Evolutionary conservation across 306 rosid genomes (phyloP), one percentile per base, ranked within the genome.

Genomic region (Lithocarpus polystachyus): DNA sequence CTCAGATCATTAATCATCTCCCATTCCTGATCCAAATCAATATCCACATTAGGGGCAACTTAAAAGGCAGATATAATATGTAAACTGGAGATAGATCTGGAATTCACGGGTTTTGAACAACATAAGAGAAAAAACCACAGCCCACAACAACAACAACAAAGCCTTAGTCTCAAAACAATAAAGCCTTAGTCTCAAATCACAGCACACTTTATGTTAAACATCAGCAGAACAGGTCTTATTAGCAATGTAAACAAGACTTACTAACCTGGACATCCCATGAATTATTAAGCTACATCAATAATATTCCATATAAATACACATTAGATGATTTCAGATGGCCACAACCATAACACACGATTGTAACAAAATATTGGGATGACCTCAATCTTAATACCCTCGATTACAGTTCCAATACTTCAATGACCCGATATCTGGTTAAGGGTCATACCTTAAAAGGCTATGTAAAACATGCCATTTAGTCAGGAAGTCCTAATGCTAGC

Each of bases 1-100:
- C 97, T 87, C 76, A 96, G 87, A 84, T 96, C 99, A 80, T 93
- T 93, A 81, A 93, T 77, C 81, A 93, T 91, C 90, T 96, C 99
- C 99, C 99, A 96, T 79, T 93, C 99, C 99, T 96, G 90, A 77
- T 79, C 71, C 80, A 12, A 31, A 43, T 26, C 76, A 61, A 40
- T 56, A 85, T 79, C 33, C 77, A 77, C 52, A 60, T 82, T 62
- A 69, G 74, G 35, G 59, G 72, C 76, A 35, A 37, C 8, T 68
- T 56, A 29, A 26, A 62, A 33, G 3, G 43, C 72, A 33, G 10
- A 71, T 22, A 75, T 62, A 26, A 28, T 28, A 62, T 28, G 17
- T 62, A 28, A 11, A 26, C 20, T 26, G 29, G 20, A 62, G 69
- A 62, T 19, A 35, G 18, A 65, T 17, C 22, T 15, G 10, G 43